Evolutionary conservation across 1,139 yeast species (phyloP), one percentile per base, ranked within the genome.

Genomic region (Candida pseudoviswanathii): DNA sequence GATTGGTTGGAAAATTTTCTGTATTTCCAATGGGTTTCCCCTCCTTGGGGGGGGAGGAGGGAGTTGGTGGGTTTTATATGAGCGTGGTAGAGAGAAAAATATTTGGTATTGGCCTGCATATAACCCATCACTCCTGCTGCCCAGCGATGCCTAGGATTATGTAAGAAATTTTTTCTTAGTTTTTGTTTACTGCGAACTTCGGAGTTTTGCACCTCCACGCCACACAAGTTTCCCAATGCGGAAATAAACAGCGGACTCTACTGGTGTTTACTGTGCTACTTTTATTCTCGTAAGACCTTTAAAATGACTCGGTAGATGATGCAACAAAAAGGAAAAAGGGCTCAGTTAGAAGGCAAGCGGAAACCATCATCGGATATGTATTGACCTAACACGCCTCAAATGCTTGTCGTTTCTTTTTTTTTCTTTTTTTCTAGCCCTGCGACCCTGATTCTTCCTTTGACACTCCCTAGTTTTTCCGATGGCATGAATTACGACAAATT

Each of bases 91-190:
- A 36, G 5, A 36, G 27, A 38, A 27, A 27, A 39, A 39, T 27
- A 39, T 39, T 39, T 39, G 33, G 42, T 39, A 39, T 39, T 27
- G 32, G n/a, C 16, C 42, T 39, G 42, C 42, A 27, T 11, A 29
- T 21, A 39, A 11, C 8, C 33, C 8, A 26, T 6, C 8, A 6
- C 26, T 9, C 34, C 7, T 8, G 11, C 21, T 24, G 7, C 37
- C 9, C 16, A 16, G 16, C 40, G 40, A 36, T 36, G 40, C 40
- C 16, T 16, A 16, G 16, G 25, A 36, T 9, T 24, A 22, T 5
- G n/a, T 9, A 36, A 22, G n/a, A 10, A 36, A 36, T 24, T n/a
- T 16, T 16, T 21, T 16, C n/a, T n/a, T n/a, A n/a, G n/a, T n/a
- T 16, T 16, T 16, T 16, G 16, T 4, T 10, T 32, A 37, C 11